These are phyloP conservation scores for Rhodamnia rubescens DNA, from an alignment of 345 rosid species.

Conservation along the genomic window DNA sequence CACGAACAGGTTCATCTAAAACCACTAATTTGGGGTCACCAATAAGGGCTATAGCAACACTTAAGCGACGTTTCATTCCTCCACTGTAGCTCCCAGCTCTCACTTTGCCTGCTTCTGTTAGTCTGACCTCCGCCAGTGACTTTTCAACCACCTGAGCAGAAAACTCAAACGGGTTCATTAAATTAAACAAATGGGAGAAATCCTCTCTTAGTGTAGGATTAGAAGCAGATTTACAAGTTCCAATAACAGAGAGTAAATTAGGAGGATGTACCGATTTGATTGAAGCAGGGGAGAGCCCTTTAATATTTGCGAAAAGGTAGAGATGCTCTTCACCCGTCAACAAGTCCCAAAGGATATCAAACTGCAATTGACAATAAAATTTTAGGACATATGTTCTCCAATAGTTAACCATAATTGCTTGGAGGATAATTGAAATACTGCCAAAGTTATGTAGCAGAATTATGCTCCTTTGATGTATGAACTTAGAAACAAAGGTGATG, in stretches of 20 bases:
- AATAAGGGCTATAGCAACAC: conserved; percentile 82
- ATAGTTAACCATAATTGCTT: too few relatives aligned
- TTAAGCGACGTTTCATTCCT: conserved; percentile 94
- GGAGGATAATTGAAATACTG: neutral
- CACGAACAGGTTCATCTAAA: conserved; percentile 73
- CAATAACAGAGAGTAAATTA: neutral
- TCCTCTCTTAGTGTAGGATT: neutral
- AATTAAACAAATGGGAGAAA: neutral
- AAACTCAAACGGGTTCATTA: neutral
- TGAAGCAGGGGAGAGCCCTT: conserved; percentile 59
- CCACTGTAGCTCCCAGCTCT: conserved; percentile 92
- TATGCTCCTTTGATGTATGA: neutral
- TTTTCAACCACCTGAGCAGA: conserved; percentile 42
- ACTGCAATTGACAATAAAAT: conserved; percentile 24
- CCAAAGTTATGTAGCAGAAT: neutral
- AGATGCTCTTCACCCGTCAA: conserved; percentile 82
- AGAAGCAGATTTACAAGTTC: neutral
- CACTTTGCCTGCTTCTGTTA: conserved; percentile 50
- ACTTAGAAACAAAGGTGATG: neutral
- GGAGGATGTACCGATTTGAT: conserved; percentile 41
- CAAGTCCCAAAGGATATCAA: conserved; percentile 89
- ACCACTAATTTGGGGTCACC: conserved; percentile 84
- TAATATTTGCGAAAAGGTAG: conserved; percentile 68
- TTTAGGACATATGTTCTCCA: neutral
- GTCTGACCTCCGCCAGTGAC: conserved; percentile 59